Evolutionary conservation across 116 monocot genomes (phyloP).

Genomic region (Phalaenopsis hybrid): DNA sequence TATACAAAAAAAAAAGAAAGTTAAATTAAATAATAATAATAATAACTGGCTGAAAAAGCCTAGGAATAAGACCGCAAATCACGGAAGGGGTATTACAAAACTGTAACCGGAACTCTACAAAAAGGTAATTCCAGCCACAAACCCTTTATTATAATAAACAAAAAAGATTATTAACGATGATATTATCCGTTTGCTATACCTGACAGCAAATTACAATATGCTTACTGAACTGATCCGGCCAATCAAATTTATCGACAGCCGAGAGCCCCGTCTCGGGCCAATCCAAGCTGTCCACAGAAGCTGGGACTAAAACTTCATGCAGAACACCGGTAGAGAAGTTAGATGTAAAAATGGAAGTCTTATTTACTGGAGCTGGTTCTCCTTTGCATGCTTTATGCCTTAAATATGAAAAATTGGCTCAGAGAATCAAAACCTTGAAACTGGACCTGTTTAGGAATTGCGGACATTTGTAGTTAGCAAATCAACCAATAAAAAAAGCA

Average conservation of each 20-base stretch:
- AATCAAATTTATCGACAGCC: background rate
- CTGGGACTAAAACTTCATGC: no score
- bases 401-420: background rate
- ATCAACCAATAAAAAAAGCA: no score
- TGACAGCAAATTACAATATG: background rate
- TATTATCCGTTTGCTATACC: background rate
- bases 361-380: background rate
- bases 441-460: background rate
- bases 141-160: background rate
- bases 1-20: no score
- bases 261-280: constrained; percentile 1
- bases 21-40: no score
- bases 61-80: no score
- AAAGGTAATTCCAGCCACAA: constrained; percentile 6
- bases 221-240: background rate
- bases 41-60: no score
- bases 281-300: background rate
- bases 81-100: background rate
- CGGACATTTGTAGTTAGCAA: background rate
- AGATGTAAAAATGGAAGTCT: background rate
- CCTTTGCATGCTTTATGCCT: background rate
- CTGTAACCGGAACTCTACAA: background rate
- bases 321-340: no score
- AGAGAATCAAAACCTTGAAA: background rate
- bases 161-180: background rate